Evolutionary conservation across 495 filamentous ascomycete genomes (phyloP).

Genomic region (Aspergillus nidulans): DNA sequence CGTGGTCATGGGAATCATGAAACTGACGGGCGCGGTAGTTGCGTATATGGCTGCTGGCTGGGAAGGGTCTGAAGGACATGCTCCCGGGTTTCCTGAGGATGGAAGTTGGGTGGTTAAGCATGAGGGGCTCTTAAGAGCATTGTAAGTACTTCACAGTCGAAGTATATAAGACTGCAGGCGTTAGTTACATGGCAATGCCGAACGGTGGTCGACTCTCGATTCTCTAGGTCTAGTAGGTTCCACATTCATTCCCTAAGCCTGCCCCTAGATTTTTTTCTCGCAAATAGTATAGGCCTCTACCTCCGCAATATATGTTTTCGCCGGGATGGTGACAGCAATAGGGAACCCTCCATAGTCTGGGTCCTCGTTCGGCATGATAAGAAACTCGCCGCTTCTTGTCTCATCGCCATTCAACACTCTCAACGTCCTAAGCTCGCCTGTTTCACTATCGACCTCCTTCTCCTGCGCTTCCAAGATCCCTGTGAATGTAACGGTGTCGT

Average conservation of each 20-base stretch:
- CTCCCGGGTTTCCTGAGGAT: constrained; percentile 14
- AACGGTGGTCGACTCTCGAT: too few species aligned
- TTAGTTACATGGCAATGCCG: too few species aligned
- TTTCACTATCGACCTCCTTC: background rate
- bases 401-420: constrained; percentile 17
- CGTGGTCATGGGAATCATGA: too few species aligned
- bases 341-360: constrained; percentile 49
- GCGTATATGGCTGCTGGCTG: constrained; percentile 17
- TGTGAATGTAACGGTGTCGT: background rate
- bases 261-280: background rate
- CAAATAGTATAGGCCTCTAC: constrained; percentile 37
- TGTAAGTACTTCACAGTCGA: too few species aligned
- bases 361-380: constrained; percentile 48
- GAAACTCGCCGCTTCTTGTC: constrained; percentile 40
- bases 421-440: background rate
- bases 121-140: constrained; percentile 11
- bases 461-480: background rate
- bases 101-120: constrained; percentile 13
- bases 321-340: constrained; percentile 46
- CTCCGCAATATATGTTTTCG: constrained; percentile 46
- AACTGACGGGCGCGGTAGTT: too few species aligned
- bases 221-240: too few species aligned
- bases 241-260: too few species aligned
- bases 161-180: too few species aligned
- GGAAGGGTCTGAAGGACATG: constrained; percentile 9